These are phyloP conservation scores for Sordaria brevicollis DNA, from an alignment of 495 filamentous ascomycete genomes.

Conservation along the genomic window DNA sequence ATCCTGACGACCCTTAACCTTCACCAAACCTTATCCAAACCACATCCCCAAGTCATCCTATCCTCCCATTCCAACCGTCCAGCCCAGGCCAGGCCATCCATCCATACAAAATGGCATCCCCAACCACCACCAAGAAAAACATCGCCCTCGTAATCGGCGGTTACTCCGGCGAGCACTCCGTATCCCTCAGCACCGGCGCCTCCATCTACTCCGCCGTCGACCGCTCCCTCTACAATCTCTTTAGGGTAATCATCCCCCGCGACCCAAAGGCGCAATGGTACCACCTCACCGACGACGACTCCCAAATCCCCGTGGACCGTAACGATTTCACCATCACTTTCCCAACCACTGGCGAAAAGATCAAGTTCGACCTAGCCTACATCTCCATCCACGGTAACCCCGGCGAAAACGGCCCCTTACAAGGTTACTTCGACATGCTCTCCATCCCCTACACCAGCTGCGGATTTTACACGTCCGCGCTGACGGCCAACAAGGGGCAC, in stretches of 20 bases:
- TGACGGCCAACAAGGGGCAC: not conserved
- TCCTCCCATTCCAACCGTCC: not conserved
- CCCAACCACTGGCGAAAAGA: not conserved
- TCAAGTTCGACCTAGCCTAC: not conserved
- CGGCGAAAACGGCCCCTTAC: not conserved
- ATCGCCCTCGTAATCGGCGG: not conserved
- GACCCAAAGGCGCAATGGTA: not conserved
- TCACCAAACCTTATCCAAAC: too few relatives aligned
- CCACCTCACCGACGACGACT: not conserved
- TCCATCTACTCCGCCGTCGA: not conserved
- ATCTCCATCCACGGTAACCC: not conserved
- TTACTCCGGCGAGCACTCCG: not conserved
- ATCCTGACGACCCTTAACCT: not conserved
- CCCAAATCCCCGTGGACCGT: not conserved
- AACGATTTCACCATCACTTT: not conserved
- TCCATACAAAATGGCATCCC: not conserved
- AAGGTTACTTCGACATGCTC: not conserved
- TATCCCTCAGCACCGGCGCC: not conserved
- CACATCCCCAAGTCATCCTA: not conserved
- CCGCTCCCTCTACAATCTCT: not conserved
- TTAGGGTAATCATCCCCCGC: not conserved
- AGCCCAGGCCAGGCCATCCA: not conserved
- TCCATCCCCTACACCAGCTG: not conserved
- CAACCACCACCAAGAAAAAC: not conserved
- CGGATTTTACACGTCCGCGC: not conserved